Evolutionary conservation across 768 basidiomycete genomes (phyloP).

Genomic region (Tricholoma terreum): DNA sequence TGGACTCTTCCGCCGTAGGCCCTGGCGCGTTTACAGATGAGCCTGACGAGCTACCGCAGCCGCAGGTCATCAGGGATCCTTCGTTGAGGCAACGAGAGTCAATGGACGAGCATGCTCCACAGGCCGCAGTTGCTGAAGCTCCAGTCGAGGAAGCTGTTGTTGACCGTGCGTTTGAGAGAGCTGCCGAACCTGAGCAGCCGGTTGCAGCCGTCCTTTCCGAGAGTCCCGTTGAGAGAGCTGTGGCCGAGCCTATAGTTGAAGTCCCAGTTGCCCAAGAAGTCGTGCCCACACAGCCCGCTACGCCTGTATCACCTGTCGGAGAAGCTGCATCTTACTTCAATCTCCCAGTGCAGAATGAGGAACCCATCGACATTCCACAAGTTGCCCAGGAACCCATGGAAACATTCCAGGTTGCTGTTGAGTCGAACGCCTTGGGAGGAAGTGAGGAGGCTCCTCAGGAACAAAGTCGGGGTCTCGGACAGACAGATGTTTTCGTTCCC

Average conservation of each 20-base stretch:
- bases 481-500: background rate
- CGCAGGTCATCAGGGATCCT: constrained; percentile 29
- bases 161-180: background rate
- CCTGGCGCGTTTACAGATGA: constrained; percentile 54
- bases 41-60: constrained; percentile 41
- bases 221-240: background rate
- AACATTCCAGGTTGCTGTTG: background rate
- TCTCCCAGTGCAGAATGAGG: constrained; percentile 7
- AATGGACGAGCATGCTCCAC: constrained; percentile 10
- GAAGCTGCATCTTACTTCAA: constrained; percentile 12
- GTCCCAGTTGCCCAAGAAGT: background rate
- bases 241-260: background rate
- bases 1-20: constrained; percentile 38
- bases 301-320: constrained; percentile 1
- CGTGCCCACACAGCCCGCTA: background rate
- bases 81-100: constrained; percentile 18
- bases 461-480: background rate
- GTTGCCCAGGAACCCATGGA: background rate
- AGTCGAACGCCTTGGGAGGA: constrained; percentile 1
- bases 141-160: background rate
- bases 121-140: background rate
- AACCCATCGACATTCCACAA: background rate
- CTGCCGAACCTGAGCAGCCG: background rate
- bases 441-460: background rate
- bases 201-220: background rate